phyloP scores from a whole-genome alignment of 257 asterid genomes.

The Petunia axillaris region DNA sequence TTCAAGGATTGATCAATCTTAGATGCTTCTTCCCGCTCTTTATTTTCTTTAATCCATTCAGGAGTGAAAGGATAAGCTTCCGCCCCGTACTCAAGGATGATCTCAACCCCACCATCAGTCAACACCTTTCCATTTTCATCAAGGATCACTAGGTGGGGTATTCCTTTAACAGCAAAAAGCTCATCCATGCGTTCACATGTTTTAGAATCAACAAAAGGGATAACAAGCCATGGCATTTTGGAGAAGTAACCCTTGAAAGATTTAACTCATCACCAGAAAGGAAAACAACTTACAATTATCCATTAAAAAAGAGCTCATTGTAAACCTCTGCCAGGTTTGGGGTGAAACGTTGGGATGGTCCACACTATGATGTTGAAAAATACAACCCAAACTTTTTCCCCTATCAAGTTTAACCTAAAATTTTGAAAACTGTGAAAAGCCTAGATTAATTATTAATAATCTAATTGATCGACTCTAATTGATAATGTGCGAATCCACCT shows the following conservation, averaged over 20 bases:
- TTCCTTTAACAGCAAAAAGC: conserved; percentile 57
- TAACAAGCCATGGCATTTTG: conserved; percentile 84
- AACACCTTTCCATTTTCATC: conserved; percentile 55
- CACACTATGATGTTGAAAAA: no score
- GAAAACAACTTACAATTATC: no score
- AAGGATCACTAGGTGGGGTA: conserved; percentile 69
- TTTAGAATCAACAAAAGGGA: conserved; percentile 68
- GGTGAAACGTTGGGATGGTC: no score
- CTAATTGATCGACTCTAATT: no score
- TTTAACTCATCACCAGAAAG: no score
- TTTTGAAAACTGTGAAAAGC: neutral
- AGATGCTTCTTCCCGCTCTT: conserved; percentile 58
- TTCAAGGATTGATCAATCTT: conserved; percentile 64
- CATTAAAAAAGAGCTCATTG: no score
- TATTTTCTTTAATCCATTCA: conserved; percentile 44
- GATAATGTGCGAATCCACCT: no score
- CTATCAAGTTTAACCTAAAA: no score
- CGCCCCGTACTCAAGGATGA: conserved; percentile 54
- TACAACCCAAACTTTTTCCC: no score
- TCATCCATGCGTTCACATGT: conserved; percentile 49
- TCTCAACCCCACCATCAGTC: conserved; percentile 51
- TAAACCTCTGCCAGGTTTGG: no score
- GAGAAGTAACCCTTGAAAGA: conserved; percentile 62
- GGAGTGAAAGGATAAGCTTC: conserved; percentile 71
- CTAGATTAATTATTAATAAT: no score